These are phyloP conservation scores for Fragilariopsis cylindrus DNA, from an alignment of 108 stramenopile species.

Conservation along the genomic window DNA sequence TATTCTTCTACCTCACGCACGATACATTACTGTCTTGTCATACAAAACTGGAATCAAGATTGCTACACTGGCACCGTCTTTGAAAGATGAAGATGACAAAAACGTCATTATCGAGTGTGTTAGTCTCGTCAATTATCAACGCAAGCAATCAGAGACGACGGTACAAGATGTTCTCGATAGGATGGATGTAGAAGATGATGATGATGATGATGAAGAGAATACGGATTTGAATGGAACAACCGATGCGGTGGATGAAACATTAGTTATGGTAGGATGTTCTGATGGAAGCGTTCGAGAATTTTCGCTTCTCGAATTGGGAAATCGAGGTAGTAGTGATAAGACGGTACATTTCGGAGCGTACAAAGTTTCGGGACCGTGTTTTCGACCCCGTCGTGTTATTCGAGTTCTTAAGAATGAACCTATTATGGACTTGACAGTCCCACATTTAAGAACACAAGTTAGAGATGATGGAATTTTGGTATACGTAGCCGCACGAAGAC, in stretches of 20 bases:
- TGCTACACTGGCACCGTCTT: slow-evolving; percentile 26
- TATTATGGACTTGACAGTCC: slow-evolving; percentile 28
- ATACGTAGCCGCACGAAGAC: slow-evolving; percentile 20
- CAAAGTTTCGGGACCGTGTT: slow-evolving; percentile 22
- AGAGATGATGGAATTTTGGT: slow-evolving; percentile 24
- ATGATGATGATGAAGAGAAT: slow-evolving; percentile 23
- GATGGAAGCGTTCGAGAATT: slow-evolving; percentile 50
- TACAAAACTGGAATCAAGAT: slow-evolving; percentile 43
- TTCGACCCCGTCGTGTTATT: slow-evolving; percentile 38
- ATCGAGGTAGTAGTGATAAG: not conserved
- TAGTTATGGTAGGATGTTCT: slow-evolving; percentile 43
- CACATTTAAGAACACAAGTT: not conserved
- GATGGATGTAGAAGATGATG: slow-evolving; percentile 17
- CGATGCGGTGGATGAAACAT: slow-evolving; percentile 15
- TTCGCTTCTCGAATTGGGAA: slow-evolving; percentile 16
- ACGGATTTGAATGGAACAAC: not conserved
- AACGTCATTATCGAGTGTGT: slow-evolving; percentile 30
- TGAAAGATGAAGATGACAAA: not conserved
- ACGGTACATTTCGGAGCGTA: slow-evolving; percentile 26
- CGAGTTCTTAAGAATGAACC: slow-evolving; percentile 29
- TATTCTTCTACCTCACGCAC: slow-evolving; percentile 43
- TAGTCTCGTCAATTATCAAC: slow-evolving; percentile 19
- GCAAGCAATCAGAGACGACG: slow-evolving; percentile 17
- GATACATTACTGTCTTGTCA: slow-evolving; percentile 42
- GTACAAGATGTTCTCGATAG: slow-evolving; percentile 29